A percentile compares a stretch with the other conserved stretches of the same genome.
phyloP scores from a whole-genome alignment of 2,329 filamentous ascomycete species.

The Byssochlamys sp. region DNA sequence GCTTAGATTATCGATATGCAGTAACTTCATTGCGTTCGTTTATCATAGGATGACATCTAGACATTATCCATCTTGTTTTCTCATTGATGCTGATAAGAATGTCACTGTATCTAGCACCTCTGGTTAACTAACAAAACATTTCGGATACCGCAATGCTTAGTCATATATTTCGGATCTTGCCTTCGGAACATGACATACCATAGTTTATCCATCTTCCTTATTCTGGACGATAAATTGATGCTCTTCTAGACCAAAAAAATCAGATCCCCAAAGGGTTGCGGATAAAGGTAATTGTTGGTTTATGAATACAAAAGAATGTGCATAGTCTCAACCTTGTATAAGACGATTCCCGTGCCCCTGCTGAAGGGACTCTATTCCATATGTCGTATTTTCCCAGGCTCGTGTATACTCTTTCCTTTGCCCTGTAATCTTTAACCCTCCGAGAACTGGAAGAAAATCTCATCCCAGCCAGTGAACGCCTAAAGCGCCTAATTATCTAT shows the following conservation, averaged over 20 bases:
- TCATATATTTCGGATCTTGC: neutral
- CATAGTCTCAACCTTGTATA: neutral
- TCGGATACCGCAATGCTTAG: neutral
- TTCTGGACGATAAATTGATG: neutral
- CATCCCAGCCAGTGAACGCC: neutral
- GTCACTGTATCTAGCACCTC: too few relatives aligned
- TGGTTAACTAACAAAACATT: neutral
- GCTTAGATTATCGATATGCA: neutral
- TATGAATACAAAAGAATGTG: neutral
- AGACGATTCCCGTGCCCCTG: neutral
- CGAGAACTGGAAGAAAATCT: neutral
- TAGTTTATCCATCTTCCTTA: neutral
- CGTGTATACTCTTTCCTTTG: neutral
- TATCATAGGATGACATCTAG: too few relatives aligned
- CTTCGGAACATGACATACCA: neutral
- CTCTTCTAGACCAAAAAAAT: neutral
- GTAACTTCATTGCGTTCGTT: neutral
- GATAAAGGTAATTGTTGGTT: neutral
- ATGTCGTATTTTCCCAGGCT: too few relatives aligned
- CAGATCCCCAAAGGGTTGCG: neutral
- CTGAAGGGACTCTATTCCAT: neutral
- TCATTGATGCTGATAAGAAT: too few relatives aligned
- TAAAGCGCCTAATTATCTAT: neutral
- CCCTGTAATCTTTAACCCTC: neutral
- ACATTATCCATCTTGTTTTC: too few relatives aligned